These are phyloP conservation scores for Pelargonium myrrhifolium DNA, from an alignment of 441 rosid species.

Conservation along the genomic window DNA sequence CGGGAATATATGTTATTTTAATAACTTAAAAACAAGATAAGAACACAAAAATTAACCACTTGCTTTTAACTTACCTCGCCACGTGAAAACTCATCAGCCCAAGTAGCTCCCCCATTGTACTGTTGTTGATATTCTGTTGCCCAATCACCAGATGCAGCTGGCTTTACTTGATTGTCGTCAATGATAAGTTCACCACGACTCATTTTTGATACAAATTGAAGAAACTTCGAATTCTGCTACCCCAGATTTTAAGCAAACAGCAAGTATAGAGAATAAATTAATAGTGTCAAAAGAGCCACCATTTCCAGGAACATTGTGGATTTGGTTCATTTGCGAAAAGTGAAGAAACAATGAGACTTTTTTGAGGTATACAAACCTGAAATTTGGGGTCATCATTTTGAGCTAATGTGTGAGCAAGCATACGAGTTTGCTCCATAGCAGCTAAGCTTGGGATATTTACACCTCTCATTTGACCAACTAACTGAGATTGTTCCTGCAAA, in stretches of 20 bases:
- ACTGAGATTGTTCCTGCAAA: constrained; percentile 61
- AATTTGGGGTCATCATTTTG: constrained; percentile 87
- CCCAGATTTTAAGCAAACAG: constrained; percentile 16
- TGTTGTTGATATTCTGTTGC: constrained; percentile 81
- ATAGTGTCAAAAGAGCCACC: background rate
- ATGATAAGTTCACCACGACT: constrained; percentile 97
- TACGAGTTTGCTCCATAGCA: constrained; percentile 95
- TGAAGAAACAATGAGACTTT: constrained; percentile 3
- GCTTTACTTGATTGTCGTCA: constrained; percentile 87
- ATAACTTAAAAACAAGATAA: background rate
- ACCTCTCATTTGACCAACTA: constrained; percentile 65
- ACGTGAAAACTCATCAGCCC: constrained; percentile 83
- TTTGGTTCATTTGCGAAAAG: background rate
- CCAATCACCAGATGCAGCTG: constrained; percentile 74
- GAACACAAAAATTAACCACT: background rate
- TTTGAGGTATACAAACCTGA: constrained; percentile 50
- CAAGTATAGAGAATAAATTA: background rate
- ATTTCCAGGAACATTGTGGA: background rate
- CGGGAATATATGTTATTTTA: background rate
- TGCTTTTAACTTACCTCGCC: constrained; percentile 36
- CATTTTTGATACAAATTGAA: constrained; percentile 97
- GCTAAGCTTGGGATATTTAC: constrained; percentile 51
- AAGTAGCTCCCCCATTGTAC: constrained; percentile 52
- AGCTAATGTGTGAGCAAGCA: constrained; percentile 88
- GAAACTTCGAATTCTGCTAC: constrained; percentile 91